Conservation (phyloP, 257 asterid species). For the Paraleonurus japonicus region DNA sequence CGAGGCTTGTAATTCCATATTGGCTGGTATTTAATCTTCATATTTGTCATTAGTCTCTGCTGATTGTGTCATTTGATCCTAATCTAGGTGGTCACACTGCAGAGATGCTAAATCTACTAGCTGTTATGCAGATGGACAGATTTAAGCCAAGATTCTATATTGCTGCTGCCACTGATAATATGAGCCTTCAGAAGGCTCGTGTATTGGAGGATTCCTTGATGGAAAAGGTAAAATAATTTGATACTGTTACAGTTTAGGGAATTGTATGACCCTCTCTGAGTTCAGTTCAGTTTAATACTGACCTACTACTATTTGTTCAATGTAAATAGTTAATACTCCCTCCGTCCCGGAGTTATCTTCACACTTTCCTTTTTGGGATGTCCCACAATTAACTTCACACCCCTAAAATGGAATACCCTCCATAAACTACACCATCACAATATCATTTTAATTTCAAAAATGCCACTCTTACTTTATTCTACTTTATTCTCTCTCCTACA, state of each 20-base stretch:
- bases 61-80: constrained; percentile 6
- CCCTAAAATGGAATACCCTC: too few species aligned
- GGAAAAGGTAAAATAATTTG: constrained; percentile 44
- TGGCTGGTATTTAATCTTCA: not conserved
- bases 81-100: constrained; percentile 93
- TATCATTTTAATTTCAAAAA: too few species aligned
- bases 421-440: too few species aligned
- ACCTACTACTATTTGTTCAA: too few species aligned
- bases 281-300: not conserved
- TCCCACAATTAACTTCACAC: too few species aligned
- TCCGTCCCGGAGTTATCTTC: too few species aligned
- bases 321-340: too few species aligned
- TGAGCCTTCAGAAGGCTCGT: constrained; percentile 93
- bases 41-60: not conserved
- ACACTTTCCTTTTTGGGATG: too few species aligned
- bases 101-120: constrained; percentile 79
- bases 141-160: constrained; percentile 71
- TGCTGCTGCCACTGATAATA: constrained; percentile 95
- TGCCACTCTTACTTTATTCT: too few species aligned
- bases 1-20: not conserved
- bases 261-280: not conserved
- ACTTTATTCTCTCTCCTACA: too few species aligned
- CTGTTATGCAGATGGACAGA: constrained; percentile 62
- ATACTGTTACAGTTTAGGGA: not conserved
- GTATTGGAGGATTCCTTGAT: constrained; percentile 62